These are phyloP conservation scores for Malus hybrid DNA, from an alignment of 331 rosid genomes.

Conservation along the genomic window DNA sequence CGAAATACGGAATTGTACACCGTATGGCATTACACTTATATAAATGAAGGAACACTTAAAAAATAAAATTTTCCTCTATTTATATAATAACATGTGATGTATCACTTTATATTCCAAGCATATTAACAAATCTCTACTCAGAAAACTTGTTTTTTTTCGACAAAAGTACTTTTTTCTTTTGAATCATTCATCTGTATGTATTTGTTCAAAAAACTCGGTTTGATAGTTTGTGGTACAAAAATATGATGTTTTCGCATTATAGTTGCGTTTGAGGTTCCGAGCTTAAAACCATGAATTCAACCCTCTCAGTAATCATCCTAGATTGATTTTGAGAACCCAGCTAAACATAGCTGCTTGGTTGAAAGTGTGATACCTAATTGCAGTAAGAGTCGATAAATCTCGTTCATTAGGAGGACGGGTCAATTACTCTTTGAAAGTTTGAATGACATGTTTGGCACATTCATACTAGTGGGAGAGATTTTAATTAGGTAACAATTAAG, in stretches of 20 bases:
- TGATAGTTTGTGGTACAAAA: neutral
- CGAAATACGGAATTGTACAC: accelerated
- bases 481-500: neutral
- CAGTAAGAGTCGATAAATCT: neutral
- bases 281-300: neutral
- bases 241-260: neutral
- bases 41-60: no score
- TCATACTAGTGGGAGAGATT: neutral
- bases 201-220: no score
- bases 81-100: no score
- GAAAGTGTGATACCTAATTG: neutral
- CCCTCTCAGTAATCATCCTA: neutral
- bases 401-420: neutral
- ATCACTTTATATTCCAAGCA: no score
- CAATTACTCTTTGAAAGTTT: neutral
- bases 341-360: neutral
- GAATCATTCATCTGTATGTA: no score
- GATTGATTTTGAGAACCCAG: neutral
- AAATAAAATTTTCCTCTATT: no score
- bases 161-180: no score
- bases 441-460: neutral
- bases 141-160: neutral
- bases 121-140: no score
- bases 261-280: neutral
- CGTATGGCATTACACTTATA: no score